These are phyloP conservation scores for Corrigiola litoralis DNA, from an alignment of 179 eudicot species.

Conservation along the genomic window DNA sequence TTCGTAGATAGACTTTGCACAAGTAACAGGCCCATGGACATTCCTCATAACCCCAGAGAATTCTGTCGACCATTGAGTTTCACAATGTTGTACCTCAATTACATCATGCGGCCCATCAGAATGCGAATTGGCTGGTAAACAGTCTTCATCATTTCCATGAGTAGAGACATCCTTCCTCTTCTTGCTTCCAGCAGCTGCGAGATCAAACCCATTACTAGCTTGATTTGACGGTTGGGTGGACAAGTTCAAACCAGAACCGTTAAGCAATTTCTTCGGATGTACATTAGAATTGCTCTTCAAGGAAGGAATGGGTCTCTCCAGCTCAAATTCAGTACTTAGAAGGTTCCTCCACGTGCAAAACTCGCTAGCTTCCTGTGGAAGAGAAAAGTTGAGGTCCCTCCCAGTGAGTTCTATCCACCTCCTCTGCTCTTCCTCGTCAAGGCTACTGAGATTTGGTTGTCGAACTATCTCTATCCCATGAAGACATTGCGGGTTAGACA, in stretches of 20 bases:
- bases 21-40: constrained; percentile 62
- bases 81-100: constrained; percentile 35
- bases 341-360: constrained; percentile 76
- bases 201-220: constrained; percentile 44
- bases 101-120: constrained; percentile 32
- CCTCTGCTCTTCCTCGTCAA: constrained; percentile 70
- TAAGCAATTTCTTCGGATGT: constrained; percentile 46
- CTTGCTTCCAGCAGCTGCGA: constrained; percentile 38
- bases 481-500: constrained; percentile 85
- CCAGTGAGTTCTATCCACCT: constrained; percentile 86
- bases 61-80: constrained; percentile 50
- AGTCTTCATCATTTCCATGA: constrained; percentile 47
- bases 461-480: constrained; percentile 77
- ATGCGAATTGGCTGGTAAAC: constrained; percentile 28
- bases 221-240: constrained; percentile 52
- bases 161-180: constrained; percentile 52
- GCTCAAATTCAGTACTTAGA: constrained; percentile 67
- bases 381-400: constrained; percentile 57
- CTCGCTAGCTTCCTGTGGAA: constrained; percentile 80
- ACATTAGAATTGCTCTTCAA: constrained; percentile 35
- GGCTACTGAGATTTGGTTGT: constrained; percentile 44
- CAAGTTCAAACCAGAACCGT: constrained; percentile 64
- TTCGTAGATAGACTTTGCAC: constrained; percentile 64
- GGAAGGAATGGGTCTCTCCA: constrained; percentile 55
- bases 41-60: constrained; percentile 67